Percentiles rank a stretch among this genome's conserved stretches.
phyloP scores from a whole-genome alignment of 768 basidiomycete species.

The Boletus reticuloceps region DNA sequence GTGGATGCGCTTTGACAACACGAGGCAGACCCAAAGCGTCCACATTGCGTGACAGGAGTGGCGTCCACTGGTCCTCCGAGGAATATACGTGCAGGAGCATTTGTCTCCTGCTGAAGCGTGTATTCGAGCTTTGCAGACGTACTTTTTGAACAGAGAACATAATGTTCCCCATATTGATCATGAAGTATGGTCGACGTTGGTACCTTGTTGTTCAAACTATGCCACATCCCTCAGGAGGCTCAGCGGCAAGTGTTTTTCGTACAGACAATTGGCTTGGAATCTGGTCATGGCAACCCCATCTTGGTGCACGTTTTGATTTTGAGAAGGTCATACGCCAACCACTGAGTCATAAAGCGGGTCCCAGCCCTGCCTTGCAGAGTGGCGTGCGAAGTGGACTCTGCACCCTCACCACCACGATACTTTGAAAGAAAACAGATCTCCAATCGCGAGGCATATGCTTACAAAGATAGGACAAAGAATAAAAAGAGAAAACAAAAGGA shows the following conservation, averaged over 20 bases:
- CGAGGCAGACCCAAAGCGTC: constrained; percentile 24
- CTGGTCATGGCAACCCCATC: neutral
- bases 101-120: neutral
- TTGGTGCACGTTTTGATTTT: neutral
- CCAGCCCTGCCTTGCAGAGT: neutral
- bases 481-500: too few species aligned
- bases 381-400: neutral
- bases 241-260: neutral
- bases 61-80: constrained; percentile 6
- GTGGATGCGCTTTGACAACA: constrained; percentile 24
- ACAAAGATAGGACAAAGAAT: neutral
- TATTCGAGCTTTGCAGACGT: neutral
- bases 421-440: neutral
- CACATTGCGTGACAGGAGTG: constrained; percentile 9
- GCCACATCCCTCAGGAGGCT: neutral
- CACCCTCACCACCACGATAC: too few species aligned
- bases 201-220: neutral
- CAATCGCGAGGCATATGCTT: neutral
- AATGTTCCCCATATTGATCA: too few species aligned
- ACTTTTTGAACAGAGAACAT: neutral
- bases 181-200: neutral
- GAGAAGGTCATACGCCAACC: neutral
- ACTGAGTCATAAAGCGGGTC: too few species aligned
- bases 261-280: neutral
- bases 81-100: neutral